Evolutionary conservation across 2,329 filamentous ascomycete species (phyloP), one percentile per base, ranked within the genome.

Genomic region (Paecilomyces niveus): DNA sequence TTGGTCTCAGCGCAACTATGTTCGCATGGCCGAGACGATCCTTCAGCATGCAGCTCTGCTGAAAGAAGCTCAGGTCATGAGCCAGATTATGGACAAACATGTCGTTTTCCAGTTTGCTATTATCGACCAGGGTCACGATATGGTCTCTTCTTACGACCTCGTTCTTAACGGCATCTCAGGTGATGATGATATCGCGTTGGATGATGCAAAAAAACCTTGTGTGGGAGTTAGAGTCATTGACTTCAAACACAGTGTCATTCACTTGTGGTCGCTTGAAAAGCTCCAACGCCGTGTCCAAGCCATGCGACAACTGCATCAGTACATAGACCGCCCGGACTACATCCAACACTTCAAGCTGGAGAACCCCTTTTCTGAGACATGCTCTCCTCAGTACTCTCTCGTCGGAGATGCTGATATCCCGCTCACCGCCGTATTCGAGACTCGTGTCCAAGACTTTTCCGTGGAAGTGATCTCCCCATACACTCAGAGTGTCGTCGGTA

Each of bases 21-120:
- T 99, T 59, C 87, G 88, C 57, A 96, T 99, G 90, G 92, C 93
- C 2, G 94, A 97, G 73, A 85, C 88, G 1, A 87, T 97, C 29
- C 79, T 99, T 53, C 92, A 96, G 69, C 88, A 96, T 71, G 93
- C 93, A 2, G 86, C 90, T 7, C 85, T 87, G 29, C 75, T 99
- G 59, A 99, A 99, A 72, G 94, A 99, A 74, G 94, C 94, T 1
- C 94, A 99, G 70, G 88, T 99, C 61, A 94, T 99, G 90, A 96
- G 92, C 77, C 93, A 96, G 66, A 90, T 96, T 67, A 89, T 99
- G 78, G 90, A 94, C 65, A 94, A 97, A 72, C 86, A 86, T 63
- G 89, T 97, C 8, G 88, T 93, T 21, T 97, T 99, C 72, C 94
- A 99, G 72, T 99, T 97, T 71, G 89, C 90, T 11, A 87, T 97